Percentiles rank a stretch among this genome's conserved stretches.
Evolutionary conservation across 306 rosid genomes (phyloP).

Genomic region (Malus fusca): DNA sequence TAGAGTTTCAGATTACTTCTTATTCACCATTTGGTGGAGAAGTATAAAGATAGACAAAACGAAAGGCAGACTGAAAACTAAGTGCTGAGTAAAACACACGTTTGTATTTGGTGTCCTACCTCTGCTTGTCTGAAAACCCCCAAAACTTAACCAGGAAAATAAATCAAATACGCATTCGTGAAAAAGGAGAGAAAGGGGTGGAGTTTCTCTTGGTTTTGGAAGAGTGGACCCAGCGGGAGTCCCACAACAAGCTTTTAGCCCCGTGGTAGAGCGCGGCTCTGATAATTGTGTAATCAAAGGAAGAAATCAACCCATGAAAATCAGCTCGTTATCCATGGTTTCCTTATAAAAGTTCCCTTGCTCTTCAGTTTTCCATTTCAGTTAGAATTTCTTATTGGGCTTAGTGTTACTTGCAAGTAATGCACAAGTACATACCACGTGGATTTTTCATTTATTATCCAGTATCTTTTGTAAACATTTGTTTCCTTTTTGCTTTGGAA

Average conservation of each 20-base stretch:
- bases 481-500: not conserved
- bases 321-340: not conserved
- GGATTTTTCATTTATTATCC: not conserved
- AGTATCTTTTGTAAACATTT: not conserved
- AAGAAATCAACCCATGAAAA: not conserved
- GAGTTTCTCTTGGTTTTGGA: too few relatives aligned
- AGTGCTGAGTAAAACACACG: not conserved
- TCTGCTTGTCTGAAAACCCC: not conserved
- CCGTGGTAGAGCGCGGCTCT: not conserved
- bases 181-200: too few relatives aligned
- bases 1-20: not conserved
- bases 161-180: not conserved
- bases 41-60: not conserved
- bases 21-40: not conserved
- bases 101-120: not conserved
- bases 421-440: not conserved
- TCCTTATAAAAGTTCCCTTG: not conserved
- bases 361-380: not conserved
- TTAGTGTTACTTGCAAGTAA: not conserved
- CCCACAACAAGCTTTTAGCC: too few relatives aligned
- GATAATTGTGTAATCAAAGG: not conserved
- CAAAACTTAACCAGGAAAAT: not conserved
- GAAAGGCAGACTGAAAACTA: not conserved
- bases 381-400: not conserved
- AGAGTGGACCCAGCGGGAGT: too few relatives aligned